Evolutionary conservation across 495 filamentous ascomycete genomes (phyloP).

Genomic region (Podospora australis): DNA sequence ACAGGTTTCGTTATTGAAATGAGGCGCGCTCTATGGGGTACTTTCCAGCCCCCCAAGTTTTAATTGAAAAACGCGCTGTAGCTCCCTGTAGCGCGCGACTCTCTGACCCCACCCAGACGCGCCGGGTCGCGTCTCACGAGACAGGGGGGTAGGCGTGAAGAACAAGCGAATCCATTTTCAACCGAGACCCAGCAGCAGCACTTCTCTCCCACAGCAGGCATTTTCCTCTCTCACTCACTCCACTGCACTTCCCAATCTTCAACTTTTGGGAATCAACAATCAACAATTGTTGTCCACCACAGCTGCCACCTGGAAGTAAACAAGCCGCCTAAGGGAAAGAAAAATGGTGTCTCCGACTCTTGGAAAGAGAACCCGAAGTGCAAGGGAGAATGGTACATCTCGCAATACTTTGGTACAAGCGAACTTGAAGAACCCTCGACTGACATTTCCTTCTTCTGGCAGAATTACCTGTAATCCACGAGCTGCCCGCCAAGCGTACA

Average conservation of each 20-base stretch:
- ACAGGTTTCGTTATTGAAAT: background rate
- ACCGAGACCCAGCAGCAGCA: conserved; percentile 7
- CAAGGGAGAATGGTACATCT: conserved; percentile 52
- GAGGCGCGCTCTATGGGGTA: no score
- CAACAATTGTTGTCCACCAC: conserved; percentile 14
- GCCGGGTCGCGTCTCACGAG: conserved; percentile 18
- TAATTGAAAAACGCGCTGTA: conserved; percentile 24
- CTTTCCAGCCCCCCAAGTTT: conserved; percentile 5
- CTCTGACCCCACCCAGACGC: conserved; percentile 14
- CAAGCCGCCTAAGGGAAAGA: background rate
- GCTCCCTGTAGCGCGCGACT: conserved; percentile 14
- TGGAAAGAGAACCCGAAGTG: conserved; percentile 65
- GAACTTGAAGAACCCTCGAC: no score
- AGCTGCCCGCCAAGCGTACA: conserved; percentile 53
- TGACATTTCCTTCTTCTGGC: conserved; percentile 26
- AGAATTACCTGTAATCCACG: conserved; percentile 20
- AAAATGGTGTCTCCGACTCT: conserved; percentile 60
- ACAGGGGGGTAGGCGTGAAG: conserved; percentile 2
- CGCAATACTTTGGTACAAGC: no score
- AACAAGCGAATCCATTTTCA: conserved; percentile 11
- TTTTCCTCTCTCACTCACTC: background rate
- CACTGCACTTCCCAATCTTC: background rate
- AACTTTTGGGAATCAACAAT: conserved; percentile 7
- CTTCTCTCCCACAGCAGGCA: background rate
- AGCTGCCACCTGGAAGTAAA: background rate